phyloP scores from a whole-genome alignment of 1,284 basidiomycete species.

The Mycena citricolor region DNA sequence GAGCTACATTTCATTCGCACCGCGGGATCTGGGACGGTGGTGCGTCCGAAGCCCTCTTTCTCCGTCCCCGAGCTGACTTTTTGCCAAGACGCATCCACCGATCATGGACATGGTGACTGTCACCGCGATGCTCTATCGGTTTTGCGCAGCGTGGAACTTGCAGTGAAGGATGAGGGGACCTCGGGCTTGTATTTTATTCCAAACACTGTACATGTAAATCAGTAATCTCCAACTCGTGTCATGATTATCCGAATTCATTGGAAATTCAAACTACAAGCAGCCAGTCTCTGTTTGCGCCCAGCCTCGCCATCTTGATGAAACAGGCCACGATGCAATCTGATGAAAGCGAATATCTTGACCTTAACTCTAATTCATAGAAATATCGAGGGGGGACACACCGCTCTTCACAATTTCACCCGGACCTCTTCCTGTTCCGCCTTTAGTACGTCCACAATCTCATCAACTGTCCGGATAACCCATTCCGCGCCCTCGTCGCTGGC shows the following conservation, averaged over 20 bases:
- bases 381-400: constrained; percentile 13
- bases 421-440: constrained; percentile 45
- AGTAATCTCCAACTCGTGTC: too few species aligned
- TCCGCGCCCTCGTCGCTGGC: constrained; percentile 86
- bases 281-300: too few species aligned
- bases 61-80: constrained; percentile 26
- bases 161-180: too few species aligned
- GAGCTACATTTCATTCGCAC: constrained; percentile 77
- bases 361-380: constrained; percentile 3
- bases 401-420: constrained; percentile 61
- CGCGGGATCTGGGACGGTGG: constrained; percentile 77
- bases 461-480: constrained; percentile 90
- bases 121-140: constrained; percentile 80
- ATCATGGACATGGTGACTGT: constrained; percentile 84
- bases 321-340: constrained; percentile 13
- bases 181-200: constrained; percentile 16
- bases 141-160: constrained; percentile 66
- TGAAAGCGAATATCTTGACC: constrained; percentile 14
- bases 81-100: constrained; percentile 71
- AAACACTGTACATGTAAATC: too few species aligned
- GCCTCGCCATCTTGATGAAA: too few species aligned
- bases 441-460: constrained; percentile 75
- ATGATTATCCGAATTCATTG: too few species aligned
- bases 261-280: too few species aligned
- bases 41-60: constrained; percentile 40